phyloP scores from a whole-genome alignment of 1,139 yeast genomes.

The Yamadazyma oceani region DNA sequence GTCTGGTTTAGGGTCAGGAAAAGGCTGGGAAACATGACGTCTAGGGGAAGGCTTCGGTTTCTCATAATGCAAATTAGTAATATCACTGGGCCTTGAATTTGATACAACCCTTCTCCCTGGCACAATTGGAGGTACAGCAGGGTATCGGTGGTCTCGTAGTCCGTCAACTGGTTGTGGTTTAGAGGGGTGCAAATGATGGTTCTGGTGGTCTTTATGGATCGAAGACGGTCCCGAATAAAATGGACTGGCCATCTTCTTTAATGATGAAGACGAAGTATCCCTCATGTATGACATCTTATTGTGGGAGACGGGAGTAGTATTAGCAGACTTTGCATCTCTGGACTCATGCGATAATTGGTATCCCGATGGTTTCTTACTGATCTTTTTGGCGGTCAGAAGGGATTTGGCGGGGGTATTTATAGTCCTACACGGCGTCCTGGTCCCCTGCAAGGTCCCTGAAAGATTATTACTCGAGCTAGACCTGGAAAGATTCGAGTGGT shows the following conservation, averaged over 20 bases:
- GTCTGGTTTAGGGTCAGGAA: conserved; percentile 7
- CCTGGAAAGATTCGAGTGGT: conserved; percentile 5
- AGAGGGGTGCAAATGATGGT: neutral
- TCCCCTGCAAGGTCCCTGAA: neutral
- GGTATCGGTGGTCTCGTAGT: conserved; percentile 2
- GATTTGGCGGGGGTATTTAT: conserved; percentile 5
- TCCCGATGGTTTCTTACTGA: conserved; percentile 1
- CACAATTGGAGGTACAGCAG: neutral
- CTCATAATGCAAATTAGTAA: conserved; percentile 11
- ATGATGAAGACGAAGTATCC: conserved; percentile 16
- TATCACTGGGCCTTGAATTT: conserved; percentile 11
- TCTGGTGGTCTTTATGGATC: neutral
- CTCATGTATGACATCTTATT: conserved; percentile 16
- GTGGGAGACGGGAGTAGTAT: conserved; percentile 8
- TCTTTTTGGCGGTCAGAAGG: conserved; percentile 11
- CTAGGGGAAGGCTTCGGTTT: conserved; percentile 10
- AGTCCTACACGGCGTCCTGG: conserved; percentile 14
- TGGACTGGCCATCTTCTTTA: conserved; percentile 14
- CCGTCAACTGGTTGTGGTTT: neutral
- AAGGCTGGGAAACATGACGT: conserved; percentile 12
- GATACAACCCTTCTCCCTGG: conserved; percentile 2
- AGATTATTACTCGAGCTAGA: conserved; percentile 11
- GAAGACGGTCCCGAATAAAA: conserved; percentile 6
- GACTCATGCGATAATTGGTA: conserved; percentile 3
- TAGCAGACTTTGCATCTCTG: conserved; percentile 7